Conservation (phyloP, 1,284 basidiomycete species). For the Trametes pubescens region DNA sequence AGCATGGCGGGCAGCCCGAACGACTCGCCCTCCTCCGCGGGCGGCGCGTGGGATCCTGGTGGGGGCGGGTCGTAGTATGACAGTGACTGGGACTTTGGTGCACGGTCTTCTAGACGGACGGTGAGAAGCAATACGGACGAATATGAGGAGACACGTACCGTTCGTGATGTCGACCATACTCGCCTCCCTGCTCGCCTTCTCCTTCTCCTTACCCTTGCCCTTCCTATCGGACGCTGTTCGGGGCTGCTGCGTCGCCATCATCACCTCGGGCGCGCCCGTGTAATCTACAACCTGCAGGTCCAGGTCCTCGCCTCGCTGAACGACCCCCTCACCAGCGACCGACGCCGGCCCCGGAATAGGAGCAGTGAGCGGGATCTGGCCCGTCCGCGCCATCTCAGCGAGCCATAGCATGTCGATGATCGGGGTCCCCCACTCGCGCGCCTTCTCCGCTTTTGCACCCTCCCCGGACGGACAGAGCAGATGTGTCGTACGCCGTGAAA, state of each 20-base stretch:
- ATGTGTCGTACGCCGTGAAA: constrained; percentile 72
- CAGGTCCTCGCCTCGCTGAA: constrained; percentile 12
- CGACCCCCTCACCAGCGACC: constrained; percentile 25
- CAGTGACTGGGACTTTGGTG: constrained; percentile 11
- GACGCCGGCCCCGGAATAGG: constrained; percentile 21
- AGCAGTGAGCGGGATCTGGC: constrained; percentile 46
- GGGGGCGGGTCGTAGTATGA: constrained; percentile 26
- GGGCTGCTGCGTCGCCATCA: constrained; percentile 25
- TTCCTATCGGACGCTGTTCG: constrained; percentile 17
- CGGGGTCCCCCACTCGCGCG: constrained; percentile 72
- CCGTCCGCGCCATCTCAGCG: constrained; percentile 56
- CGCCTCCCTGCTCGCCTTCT: constrained; percentile 31
- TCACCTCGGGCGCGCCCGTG: constrained; percentile 13
- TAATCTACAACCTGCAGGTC: constrained; percentile 20
- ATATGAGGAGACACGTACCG: constrained; percentile 30
- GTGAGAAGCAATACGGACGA: not conserved
- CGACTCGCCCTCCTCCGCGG: constrained; percentile 18
- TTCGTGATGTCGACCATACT: constrained; percentile 50
- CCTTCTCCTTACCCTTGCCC: constrained; percentile 45
- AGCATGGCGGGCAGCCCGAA: constrained; percentile 38
- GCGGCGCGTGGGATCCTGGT: not conserved
- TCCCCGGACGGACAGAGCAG: constrained; percentile 72
- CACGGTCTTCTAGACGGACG: not conserved
- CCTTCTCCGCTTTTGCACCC: constrained; percentile 79
- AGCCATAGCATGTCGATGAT: constrained; percentile 72